Conservation (phyloP, 306 rosid species). For the Fragaria nilgerrensis region DNA sequence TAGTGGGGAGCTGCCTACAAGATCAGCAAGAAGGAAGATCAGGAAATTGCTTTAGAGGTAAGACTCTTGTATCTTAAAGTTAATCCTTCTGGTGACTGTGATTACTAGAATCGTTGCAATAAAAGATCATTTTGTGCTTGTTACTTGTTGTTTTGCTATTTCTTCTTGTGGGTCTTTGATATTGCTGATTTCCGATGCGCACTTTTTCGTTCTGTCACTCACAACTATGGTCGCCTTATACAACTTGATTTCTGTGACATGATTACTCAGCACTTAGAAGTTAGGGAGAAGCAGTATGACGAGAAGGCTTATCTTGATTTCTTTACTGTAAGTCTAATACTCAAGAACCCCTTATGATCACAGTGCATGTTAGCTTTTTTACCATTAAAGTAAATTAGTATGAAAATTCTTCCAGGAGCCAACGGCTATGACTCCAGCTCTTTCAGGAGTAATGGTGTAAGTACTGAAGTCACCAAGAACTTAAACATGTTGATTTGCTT, state of each 20-base stretch:
- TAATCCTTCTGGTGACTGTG: not conserved
- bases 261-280: slow-evolving; percentile 66
- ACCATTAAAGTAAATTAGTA: slow-evolving; percentile 7
- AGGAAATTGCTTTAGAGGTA: slow-evolving; percentile 72
- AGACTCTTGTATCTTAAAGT: slow-evolving; percentile 17
- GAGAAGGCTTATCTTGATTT: slow-evolving; percentile 68
- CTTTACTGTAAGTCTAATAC: slow-evolving; percentile 63
- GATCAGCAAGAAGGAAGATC: slow-evolving; percentile 72
- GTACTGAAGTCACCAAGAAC: slow-evolving; percentile 30
- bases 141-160: not conserved
- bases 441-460: slow-evolving; percentile 83
- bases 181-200: not conserved
- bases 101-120: not conserved
- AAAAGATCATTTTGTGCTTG: not conserved
- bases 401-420: slow-evolving; percentile 50
- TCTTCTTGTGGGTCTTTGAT: not conserved
- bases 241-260: slow-evolving; percentile 21
- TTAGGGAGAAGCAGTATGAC: slow-evolving; percentile 93
- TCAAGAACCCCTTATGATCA: not conserved
- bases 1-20: slow-evolving; percentile 96
- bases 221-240: not conserved
- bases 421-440: slow-evolving; percentile 46
- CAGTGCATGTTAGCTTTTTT: not conserved
- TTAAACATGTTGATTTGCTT: slow-evolving; percentile 21
- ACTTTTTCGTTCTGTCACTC: not conserved